Evolutionary conservation across 1,139 yeast genomes (phyloP), one percentile per base, ranked within the genome.

Genomic region (Hansenula anomala): DNA sequence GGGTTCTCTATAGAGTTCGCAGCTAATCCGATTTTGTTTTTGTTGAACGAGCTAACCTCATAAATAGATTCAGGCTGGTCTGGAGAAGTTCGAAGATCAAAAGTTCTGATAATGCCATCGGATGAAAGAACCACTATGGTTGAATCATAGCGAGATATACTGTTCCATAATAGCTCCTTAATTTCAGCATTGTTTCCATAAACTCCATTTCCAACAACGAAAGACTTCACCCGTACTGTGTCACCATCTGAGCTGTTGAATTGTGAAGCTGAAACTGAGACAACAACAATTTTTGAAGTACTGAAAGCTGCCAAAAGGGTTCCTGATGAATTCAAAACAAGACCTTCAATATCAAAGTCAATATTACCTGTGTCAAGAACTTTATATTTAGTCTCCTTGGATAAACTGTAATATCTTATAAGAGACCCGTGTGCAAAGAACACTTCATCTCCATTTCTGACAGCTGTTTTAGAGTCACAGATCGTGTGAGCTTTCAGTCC

Each of bases 151-250:
- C 61, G 55, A 0, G 73, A 65, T 18, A 63, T 48, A 4, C 69
- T 69, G 48, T 73, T 71, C 71, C 78, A 75, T n/a, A 63, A 36
- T 0, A 65, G 44, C 52, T 68, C 52, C 36, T 49, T 42, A 43
- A 59, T 46, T 14, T 38, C 35, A 6, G 42, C 30, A 1, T 24
- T 26, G 6, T 32, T 12, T 2, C 16, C 19, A 8, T 37, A 39
- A 12, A 40, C 15, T 4, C 36, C 33, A 4, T 39, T 33, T 2
- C 48, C 55, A 20, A 51, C 38, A 25, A 44, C 50, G 37, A 61
- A 56, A 7, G 48, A 47, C 8, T 44, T 51, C 7, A 41, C 39
- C 18, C 35, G 32, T 13, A 48, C 37, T 20, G 2, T 4, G 7
- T 11, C 28, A 44, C 32, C 3, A 39, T 38, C 14, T 45, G 25